These are phyloP conservation scores for Aspergillus japonicus DNA, from an alignment of 2,329 filamentous ascomycete genomes.

Conservation along the genomic window DNA sequence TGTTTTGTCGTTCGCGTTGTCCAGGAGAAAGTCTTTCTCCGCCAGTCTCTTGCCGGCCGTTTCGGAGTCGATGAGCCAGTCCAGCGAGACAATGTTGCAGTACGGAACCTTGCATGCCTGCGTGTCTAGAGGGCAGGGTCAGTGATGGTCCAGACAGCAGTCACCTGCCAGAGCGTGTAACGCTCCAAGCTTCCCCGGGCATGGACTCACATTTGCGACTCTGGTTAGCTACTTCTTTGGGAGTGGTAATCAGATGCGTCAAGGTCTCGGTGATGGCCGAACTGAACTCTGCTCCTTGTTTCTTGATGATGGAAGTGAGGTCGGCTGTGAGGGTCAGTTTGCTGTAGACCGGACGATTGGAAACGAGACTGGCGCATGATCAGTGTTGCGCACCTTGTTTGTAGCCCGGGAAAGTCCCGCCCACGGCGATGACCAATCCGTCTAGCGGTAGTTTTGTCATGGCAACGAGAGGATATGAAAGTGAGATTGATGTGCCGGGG, in stretches of 20 bases:
- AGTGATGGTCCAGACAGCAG: slow-evolving; percentile 35
- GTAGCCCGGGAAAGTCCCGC: slow-evolving; percentile 58
- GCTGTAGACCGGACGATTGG: too few relatives aligned
- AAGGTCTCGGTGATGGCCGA: slow-evolving; percentile 30
- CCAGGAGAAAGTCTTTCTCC: slow-evolving; percentile 40
- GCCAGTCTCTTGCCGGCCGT: slow-evolving; percentile 41
- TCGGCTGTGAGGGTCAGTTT: slow-evolving; percentile 12
- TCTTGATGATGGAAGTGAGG: slow-evolving; percentile 29
- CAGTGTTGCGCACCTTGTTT: slow-evolving; percentile 47
- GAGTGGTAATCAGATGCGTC: slow-evolving; percentile 41
- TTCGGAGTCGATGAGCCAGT: slow-evolving; percentile 63
- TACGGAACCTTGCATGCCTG: slow-evolving; percentile 47
- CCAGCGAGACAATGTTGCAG: slow-evolving; percentile 57
- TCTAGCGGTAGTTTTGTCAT: slow-evolving; percentile 26
- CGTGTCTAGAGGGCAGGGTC: slow-evolving; percentile 34
- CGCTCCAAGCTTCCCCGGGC: not conserved
- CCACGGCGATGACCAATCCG: slow-evolving; percentile 52
- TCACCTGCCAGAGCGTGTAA: slow-evolving; percentile 29
- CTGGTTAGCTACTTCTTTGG: slow-evolving; percentile 38
- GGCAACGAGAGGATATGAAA: not conserved
- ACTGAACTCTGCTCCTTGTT: slow-evolving; percentile 35
- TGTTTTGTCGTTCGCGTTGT: not conserved
- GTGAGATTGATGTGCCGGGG: not conserved
- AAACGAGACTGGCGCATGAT: not conserved
- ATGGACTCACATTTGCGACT: slow-evolving; percentile 34